Evolutionary conservation across 257 asterid species (phyloP).

Genomic region (Ilex asprella): DNA sequence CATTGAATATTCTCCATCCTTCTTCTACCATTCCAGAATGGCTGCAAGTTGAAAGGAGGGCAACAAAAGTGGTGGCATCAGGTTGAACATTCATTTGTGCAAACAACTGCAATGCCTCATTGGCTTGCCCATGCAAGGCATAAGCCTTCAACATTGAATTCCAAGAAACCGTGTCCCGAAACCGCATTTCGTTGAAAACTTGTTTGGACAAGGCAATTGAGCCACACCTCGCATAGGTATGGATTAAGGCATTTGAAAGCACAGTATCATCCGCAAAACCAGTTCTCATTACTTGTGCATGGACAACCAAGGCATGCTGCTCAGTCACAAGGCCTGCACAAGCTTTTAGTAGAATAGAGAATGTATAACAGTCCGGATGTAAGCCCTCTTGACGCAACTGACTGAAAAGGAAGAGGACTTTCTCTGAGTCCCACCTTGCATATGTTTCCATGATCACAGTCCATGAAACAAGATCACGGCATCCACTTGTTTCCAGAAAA

Average conservation of each 20-base stretch:
- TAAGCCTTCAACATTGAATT: constrained; percentile 75
- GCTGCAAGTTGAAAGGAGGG: constrained; percentile 76
- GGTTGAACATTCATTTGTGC: constrained; percentile 49
- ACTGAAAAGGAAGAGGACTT: constrained; percentile 43
- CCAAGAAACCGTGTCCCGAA: constrained; percentile 66
- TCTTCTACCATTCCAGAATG: constrained; percentile 77
- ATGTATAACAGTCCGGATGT: constrained; percentile 48
- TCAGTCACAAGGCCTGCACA: constrained; percentile 65
- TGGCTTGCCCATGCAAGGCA: constrained; percentile 72
- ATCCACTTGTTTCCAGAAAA: constrained; percentile 41
- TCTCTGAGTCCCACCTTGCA: constrained; percentile 48
- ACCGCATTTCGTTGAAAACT: constrained; percentile 46
- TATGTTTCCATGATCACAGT: constrained; percentile 59
- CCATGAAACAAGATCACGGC: constrained; percentile 70
- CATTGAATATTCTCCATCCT: constrained; percentile 47
- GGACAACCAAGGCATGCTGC: constrained; percentile 46
- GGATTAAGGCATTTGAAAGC: constrained; percentile 60
- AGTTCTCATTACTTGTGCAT: constrained; percentile 43
- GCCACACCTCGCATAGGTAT: constrained; percentile 80
- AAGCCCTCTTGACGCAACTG: constrained; percentile 44
- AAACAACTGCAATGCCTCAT: constrained; percentile 42
- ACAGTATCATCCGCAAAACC: constrained; percentile 40
- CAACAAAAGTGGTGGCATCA: constrained; percentile 62
- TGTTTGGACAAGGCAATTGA: constrained; percentile 41
- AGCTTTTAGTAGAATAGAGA: constrained; percentile 60